These are phyloP conservation scores for Emericellopsis cladophorae DNA, from an alignment of 2,329 filamentous ascomycete genomes.

Conservation along the genomic window DNA sequence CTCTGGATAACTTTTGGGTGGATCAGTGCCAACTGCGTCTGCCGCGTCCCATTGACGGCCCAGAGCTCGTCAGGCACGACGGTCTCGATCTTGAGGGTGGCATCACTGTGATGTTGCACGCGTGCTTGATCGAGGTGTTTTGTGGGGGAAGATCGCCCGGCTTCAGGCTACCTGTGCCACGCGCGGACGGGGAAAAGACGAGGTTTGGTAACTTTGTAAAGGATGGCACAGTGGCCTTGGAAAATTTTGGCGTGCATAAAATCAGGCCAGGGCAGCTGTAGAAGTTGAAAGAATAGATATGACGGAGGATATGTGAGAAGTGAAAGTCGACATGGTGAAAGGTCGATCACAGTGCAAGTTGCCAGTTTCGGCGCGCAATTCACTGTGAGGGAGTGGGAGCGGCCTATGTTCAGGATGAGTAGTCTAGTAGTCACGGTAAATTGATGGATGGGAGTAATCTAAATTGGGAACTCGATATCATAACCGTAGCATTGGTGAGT, in stretches of 20 bases:
- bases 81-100: conserved; percentile 11
- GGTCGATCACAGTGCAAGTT: too few relatives aligned
- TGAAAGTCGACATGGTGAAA: too few relatives aligned
- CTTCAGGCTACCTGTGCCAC: conserved; percentile 11
- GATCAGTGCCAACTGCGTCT: conserved; percentile 19
- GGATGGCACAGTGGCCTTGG: conserved; percentile 8
- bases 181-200: conserved; percentile 1
- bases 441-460: too few relatives aligned
- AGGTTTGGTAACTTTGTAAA: conserved; percentile 17
- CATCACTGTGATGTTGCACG: conserved; percentile 11
- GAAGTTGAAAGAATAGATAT: background rate
- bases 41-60: conserved; percentile 17
- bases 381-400: too few relatives aligned
- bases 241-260: background rate
- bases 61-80: conserved; percentile 19
- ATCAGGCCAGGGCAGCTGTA: background rate
- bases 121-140: conserved; percentile 14
- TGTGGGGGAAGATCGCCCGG: conserved; percentile 15
- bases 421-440: too few relatives aligned
- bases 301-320: too few relatives aligned
- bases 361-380: too few relatives aligned
- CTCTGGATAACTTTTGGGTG: conserved; percentile 24
- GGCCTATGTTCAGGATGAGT: too few relatives aligned
- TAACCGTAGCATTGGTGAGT: too few relatives aligned
- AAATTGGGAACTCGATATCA: too few relatives aligned